phyloP scores from a whole-genome alignment of 495 filamentous ascomycete genomes.

The Daldinia concentrica region DNA sequence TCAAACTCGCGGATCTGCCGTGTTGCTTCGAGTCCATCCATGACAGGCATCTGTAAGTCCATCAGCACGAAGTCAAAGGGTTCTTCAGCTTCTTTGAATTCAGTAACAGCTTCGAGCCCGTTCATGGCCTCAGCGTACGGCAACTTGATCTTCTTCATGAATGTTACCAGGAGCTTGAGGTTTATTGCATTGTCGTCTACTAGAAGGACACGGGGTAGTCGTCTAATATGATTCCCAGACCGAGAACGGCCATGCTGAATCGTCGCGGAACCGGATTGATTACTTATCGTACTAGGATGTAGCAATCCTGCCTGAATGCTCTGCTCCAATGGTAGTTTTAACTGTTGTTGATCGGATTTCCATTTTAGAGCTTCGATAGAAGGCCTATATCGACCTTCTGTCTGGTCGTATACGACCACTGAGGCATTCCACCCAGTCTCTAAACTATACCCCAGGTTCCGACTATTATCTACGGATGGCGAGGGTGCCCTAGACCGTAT shows the following conservation, averaged over 20 bases:
- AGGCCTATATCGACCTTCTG: constrained; percentile 11
- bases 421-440: constrained; percentile 19
- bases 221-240: background rate
- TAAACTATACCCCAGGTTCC: background rate
- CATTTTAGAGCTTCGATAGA: constrained; percentile 29
- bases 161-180: constrained; percentile 71
- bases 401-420: constrained; percentile 13
- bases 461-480: background rate
- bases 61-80: constrained; percentile 66
- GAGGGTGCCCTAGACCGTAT: constrained; percentile 21
- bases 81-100: constrained; percentile 46
- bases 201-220: constrained; percentile 60
- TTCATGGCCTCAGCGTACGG: constrained; percentile 53
- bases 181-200: constrained; percentile 84
- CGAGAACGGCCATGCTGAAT: constrained; percentile 12
- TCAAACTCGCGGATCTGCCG: constrained; percentile 65
- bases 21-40: constrained; percentile 69
- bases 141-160: constrained; percentile 61
- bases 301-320: background rate
- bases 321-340: background rate
- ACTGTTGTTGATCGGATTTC: constrained; percentile 26
- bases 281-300: background rate
- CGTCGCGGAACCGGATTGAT: background rate
- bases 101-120: constrained; percentile 55
- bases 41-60: constrained; percentile 75